Base-by-base conservation (phyloP, 306 rosid species). In the Delonix regia region DNA sequence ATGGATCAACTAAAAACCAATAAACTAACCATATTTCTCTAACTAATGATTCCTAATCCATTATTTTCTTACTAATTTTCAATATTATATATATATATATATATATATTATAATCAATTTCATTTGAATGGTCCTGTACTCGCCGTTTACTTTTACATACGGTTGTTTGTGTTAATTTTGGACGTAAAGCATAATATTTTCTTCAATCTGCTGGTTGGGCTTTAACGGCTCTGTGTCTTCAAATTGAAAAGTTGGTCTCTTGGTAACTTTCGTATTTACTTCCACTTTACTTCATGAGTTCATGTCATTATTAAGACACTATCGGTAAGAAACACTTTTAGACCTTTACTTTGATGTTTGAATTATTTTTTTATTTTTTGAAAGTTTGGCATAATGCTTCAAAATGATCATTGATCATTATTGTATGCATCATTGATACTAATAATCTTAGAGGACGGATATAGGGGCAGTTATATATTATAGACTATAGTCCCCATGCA, bases 41-140 rank as follows among this genome's bases (percentile, higher is more conserved):
- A 77, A 82, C 49, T 47, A 62, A 55, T 47, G 52, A 41, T 71
- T 80, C 69, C 68, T 70, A 75, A 55, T 21, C 76, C 79, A 47
- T 65, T 24, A 4, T 73, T 53, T 34, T 75, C 24, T 69, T 60
- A 53, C 22, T 0, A 57, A 59, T 21, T 69, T n/a, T n/a, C n/a
- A n/a, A n/a, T n/a, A n/a, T n/a, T n/a, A n/a, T n/a, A n/a, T n/a
- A n/a, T n/a, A n/a, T n/a, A n/a, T n/a, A n/a, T n/a, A n/a, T n/a
- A n/a, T 48, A 53, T 27, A 3, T 56, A 56, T 13, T 56, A 78
- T 78, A 27, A 47, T 5, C 33, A 14, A 48, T 34, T n/a, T n/a
- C n/a, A n/a, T n/a, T 52, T 64, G n/a, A 34, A 33, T 13, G 38
- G 15, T 38, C 27, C 15, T 10, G 4, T 51, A 18, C 1, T 5